Evolutionary conservation across 345 rosid genomes (phyloP).

Genomic region (Raphanus raphanistrum): DNA sequence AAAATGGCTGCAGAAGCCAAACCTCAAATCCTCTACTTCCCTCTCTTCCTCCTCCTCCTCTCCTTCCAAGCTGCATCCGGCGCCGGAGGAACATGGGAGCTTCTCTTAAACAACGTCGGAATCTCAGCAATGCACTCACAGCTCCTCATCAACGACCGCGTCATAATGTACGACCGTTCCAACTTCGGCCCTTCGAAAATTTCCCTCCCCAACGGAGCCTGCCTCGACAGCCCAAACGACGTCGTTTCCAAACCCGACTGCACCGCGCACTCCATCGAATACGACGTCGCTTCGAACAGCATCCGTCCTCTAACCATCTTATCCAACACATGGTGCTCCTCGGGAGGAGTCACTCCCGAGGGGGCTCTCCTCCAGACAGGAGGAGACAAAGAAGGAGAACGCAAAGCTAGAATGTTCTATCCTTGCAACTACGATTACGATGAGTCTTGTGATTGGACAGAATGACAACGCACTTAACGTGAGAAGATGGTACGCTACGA

Average conservation of each 20-base stretch:
- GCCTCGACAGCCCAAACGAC: constrained; percentile 49
- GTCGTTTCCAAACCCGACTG: constrained; percentile 38
- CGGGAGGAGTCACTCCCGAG: constrained; percentile 49
- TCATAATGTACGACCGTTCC: constrained; percentile 70
- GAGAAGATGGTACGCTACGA: constrained; percentile 61
- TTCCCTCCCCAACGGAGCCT: constrained; percentile 55
- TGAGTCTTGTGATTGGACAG: constrained; percentile 62
- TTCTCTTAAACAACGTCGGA: constrained; percentile 60
- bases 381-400: constrained; percentile 60
- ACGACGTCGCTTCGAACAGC: constrained; percentile 40
- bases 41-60: constrained; percentile 22
- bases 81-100: constrained; percentile 63
- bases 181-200: constrained; percentile 79
- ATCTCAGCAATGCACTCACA: constrained; percentile 91
- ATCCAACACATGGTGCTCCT: constrained; percentile 59
- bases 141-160: constrained; percentile 78
- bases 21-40: constrained; percentile 23
- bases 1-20: constrained; percentile 23
- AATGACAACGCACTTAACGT: constrained; percentile 42
- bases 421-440: constrained; percentile 53
- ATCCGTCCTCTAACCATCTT: constrained; percentile 47
- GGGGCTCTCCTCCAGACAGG: constrained; percentile 71
- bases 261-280: constrained; percentile 72
- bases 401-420: constrained; percentile 46
- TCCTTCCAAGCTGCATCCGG: constrained; percentile 28